Evolutionary conservation across 1,139 yeast genomes (phyloP), one percentile per base, ranked within the genome.

Genomic region (Eremothecium gossypii): DNA sequence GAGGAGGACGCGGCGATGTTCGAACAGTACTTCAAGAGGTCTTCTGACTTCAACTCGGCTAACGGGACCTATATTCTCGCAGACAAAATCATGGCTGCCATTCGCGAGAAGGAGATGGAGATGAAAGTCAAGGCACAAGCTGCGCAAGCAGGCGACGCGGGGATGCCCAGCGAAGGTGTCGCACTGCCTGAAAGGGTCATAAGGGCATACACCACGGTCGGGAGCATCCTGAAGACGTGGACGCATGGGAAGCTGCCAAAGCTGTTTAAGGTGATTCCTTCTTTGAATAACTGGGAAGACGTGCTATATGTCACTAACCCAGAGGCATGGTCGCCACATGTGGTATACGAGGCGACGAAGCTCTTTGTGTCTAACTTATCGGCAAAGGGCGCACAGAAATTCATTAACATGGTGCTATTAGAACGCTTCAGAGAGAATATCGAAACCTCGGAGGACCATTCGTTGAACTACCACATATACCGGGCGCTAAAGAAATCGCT

Each of bases 191-290:
- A 96, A 42, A 89, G 91, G 62, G 97, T 91, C 41, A 87, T 93
- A 54, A 87, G 83, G 48, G 97, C 96, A 1, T 91, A 89, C 62
- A 82, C 86, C 42, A 85, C 86, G 58, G 91, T 91, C 40, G 98
- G 97, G 8, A 79, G 79, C 52, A 80, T 91, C 41, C 69, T 91
- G 46, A 74, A 91, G 11, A 78, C 93, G n/a, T 93, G 94, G 76
- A 82, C 89, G 33, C 95, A 93, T 56, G 99, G 98, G 40, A 89
- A 87, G 65, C 72, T 91, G 44, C 98, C 98, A 14, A 89, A 91
- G 58, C 75, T 94, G 32, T 91, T 91, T 71, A 91, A 91, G 61
- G 95, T 91, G 45, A 76, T 93, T 46, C 99, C 99, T 31, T 77
- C 95, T 7, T 72, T 91, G 51, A 80, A 77, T 53, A 89, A 89